A percentile compares a stretch with the other conserved stretches of the same genome.
phyloP scores from a whole-genome alignment of 257 asterid species.

The Capsicum rhomboideum region DNA sequence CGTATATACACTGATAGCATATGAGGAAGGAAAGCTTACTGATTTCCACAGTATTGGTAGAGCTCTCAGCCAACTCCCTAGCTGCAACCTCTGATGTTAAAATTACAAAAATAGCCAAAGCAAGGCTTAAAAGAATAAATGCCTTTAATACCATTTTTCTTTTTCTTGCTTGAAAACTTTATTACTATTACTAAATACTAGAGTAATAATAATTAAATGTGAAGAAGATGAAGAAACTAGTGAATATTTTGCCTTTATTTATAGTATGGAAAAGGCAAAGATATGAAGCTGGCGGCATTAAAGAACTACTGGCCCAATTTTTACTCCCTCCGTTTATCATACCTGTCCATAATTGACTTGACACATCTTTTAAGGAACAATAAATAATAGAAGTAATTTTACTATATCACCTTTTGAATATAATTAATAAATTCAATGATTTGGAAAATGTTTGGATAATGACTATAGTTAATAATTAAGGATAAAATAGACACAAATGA shows the following conservation, averaged over 20 bases:
- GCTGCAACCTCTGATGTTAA: constrained; percentile 6
- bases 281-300: not conserved
- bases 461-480: too few relatives aligned
- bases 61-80: constrained; percentile 7
- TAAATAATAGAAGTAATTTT: too few relatives aligned
- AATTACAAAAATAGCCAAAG: not conserved
- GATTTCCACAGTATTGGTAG: not conserved
- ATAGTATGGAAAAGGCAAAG: not conserved
- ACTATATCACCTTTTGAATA: too few relatives aligned
- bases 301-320: not conserved
- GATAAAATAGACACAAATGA: too few relatives aligned
- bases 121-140: constrained; percentile 1
- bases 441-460: too few relatives aligned
- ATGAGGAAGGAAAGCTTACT: not conserved
- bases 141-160: constrained; percentile 4
- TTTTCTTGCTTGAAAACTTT: not conserved
- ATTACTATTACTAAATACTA: not conserved
- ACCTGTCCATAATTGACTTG: too few relatives aligned
- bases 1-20: not conserved
- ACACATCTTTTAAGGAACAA: too few relatives aligned
- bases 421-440: too few relatives aligned
- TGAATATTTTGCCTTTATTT: not conserved
- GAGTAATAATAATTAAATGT: not conserved
- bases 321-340: not conserved
- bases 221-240: not conserved